Evolutionary conservation across 371 early-diverging fungal genomes (phyloP), one percentile per base, ranked within the genome.

Genomic region (Actinomortierella wolfii): DNA sequence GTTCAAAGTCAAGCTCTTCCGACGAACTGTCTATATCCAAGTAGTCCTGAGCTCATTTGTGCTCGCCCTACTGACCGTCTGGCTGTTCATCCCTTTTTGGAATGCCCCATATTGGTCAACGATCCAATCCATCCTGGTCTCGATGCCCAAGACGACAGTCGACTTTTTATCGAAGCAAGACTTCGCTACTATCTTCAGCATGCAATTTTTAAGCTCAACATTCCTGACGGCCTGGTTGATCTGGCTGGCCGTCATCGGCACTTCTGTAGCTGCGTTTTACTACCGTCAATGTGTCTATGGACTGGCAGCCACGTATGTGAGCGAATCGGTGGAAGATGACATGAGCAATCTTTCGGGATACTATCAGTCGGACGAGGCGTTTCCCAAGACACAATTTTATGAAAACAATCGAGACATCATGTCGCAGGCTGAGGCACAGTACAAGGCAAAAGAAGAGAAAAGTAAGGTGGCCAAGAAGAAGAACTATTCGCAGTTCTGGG

Each of bases 401-500:
- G 20, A 47, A 2, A 26, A 57, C n/a, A 18, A 57, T 26, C 25
- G 49, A 24, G 50, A 45, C 39, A 23, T 6, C 7, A 34, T 34
- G 34, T 34, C 34, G 7, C 34, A 34, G 34, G 34, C 34, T 11
- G 34, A 34, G 34, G 34, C 34, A 4, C 20, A 49, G 24, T 45
- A 51, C 49, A 43, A 29, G 41, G 44, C 18, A n/a, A 42, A 51
- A 13, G 21, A 23, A 0, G 13, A 40, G 23, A 58, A 34, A 11
- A 49, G 23, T 4, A 24, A 5, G 8, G 9, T 18, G 25, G 25
- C 6, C 18, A 24, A 13, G 6, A 39, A 40, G 24, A 57, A 57
- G 50, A 57, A 68, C 28, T 49, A 59, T 20, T 64, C 65, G 1
- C 56, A 57, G 52, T 70, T 65, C 49, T 70, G 65, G 65, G 66